phyloP scores from a whole-genome alignment of 2,329 filamentous ascomycete genomes.

The Cordyceps cateniannulata region DNA sequence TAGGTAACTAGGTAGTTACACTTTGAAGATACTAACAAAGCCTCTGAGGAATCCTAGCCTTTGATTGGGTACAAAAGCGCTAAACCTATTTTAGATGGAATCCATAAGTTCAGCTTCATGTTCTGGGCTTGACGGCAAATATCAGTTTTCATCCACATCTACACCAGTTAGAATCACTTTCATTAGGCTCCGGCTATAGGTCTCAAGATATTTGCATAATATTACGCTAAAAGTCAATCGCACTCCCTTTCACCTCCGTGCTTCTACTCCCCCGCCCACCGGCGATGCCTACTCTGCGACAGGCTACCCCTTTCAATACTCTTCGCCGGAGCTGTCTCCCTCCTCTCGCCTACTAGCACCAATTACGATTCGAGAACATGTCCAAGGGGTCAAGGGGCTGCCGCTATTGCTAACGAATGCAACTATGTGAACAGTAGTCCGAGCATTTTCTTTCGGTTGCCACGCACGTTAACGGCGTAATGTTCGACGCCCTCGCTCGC shows the following conservation, averaged over 20 bases:
- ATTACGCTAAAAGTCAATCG: too few species aligned
- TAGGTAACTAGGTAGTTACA: too few species aligned
- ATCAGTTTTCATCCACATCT: background rate
- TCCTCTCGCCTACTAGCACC: background rate
- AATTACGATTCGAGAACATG: background rate
- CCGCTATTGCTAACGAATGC: background rate
- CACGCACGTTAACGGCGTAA: background rate
- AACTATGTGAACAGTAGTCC: background rate
- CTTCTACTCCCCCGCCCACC: background rate
- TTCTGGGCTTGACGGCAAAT: background rate
- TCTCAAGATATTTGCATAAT: too few species aligned
- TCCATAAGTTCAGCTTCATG: too few species aligned
- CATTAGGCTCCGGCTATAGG: too few species aligned
- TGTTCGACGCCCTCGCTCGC: background rate
- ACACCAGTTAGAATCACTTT: too few species aligned
- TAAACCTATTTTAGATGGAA: too few species aligned
- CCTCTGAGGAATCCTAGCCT: too few species aligned
- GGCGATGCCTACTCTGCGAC: background rate
- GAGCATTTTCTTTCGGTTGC: background rate
- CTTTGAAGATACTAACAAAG: too few species aligned
- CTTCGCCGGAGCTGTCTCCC: background rate
- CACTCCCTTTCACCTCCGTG: background rate
- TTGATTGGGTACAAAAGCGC: too few species aligned
- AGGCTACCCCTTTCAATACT: background rate
- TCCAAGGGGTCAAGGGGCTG: background rate